A percentile compares a stretch with the other conserved stretches of the same genome.
phyloP scores from a whole-genome alignment of 1,284 basidiomycete genomes.

The Lignosus rhinocerotis region DNA sequence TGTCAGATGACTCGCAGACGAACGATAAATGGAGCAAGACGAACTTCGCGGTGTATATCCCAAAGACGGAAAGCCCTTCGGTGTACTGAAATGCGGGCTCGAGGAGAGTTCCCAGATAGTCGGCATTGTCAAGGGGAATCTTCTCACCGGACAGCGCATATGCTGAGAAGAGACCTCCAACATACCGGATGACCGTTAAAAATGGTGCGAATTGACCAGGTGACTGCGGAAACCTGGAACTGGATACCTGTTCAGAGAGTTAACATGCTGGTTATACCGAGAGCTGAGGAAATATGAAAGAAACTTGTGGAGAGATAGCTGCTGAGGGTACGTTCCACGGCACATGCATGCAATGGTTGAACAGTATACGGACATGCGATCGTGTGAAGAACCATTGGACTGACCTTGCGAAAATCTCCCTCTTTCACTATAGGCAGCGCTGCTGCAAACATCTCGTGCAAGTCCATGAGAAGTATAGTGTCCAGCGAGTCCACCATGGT shows the following conservation, averaged over 20 bases:
- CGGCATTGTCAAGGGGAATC: slow-evolving; percentile 49
- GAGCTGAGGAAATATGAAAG: no score
- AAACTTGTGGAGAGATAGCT: no score
- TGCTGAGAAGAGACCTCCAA: slow-evolving; percentile 71
- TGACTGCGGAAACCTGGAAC: neutral
- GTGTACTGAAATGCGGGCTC: slow-evolving; percentile 53
- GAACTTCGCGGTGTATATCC: slow-evolving; percentile 45
- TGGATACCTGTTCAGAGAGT: neutral
- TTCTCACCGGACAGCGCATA: slow-evolving; percentile 66
- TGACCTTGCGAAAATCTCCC: slow-evolving; percentile 56
- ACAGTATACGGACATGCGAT: neutral
- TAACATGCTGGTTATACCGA: neutral
- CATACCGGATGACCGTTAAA: slow-evolving; percentile 76
- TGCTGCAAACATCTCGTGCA: slow-evolving; percentile 76
- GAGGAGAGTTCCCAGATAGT: slow-evolving; percentile 49
- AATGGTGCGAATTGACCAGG: slow-evolving; percentile 45
- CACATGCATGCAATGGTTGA: no score
- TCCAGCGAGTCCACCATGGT: slow-evolving; percentile 83
- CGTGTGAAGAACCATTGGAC: slow-evolving; percentile 4
- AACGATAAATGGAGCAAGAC: slow-evolving; percentile 6
- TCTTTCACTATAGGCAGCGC: slow-evolving; percentile 72
- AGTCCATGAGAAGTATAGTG: slow-evolving; percentile 85
- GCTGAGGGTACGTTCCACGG: no score
- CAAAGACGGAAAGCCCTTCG: slow-evolving; percentile 50
- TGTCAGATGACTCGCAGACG: neutral